These are phyloP conservation scores for Polyplosphaeria fusca DNA, from an alignment of 495 filamentous ascomycete species.

Conservation along the genomic window DNA sequence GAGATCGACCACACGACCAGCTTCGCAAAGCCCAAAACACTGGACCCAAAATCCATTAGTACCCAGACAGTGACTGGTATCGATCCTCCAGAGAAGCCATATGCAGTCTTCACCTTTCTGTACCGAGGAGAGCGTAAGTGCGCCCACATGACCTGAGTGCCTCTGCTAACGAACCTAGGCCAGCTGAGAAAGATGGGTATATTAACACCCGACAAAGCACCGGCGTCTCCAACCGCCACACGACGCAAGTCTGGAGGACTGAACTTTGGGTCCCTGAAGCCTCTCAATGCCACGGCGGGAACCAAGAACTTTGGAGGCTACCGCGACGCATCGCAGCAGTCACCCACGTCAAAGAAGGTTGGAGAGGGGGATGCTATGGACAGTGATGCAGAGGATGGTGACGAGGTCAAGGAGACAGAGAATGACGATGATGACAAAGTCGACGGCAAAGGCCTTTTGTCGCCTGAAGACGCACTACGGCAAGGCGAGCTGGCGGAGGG, in stretches of 20 bases:
- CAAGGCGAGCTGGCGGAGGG: constrained; percentile 87
- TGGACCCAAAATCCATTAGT: constrained; percentile 95
- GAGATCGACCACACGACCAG: constrained; percentile 97
- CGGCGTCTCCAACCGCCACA: constrained; percentile 51
- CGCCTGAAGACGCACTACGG: constrained; percentile 75
- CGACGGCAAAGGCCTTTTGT: constrained; percentile 53
- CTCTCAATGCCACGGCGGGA: constrained; percentile 68
- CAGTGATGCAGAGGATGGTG: constrained; percentile 57
- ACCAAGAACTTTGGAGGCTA: constrained; percentile 89
- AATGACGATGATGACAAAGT: constrained; percentile 69
- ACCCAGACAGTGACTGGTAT: constrained; percentile 99
- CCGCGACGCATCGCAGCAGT: constrained; percentile 62
- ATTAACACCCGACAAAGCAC: constrained; percentile 57
- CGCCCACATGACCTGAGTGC: constrained; percentile 22
- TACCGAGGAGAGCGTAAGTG: constrained; percentile 91
- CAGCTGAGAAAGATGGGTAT: constrained; percentile 96
- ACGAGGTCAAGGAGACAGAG: constrained; percentile 51
- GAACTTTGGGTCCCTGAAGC: constrained; percentile 80
- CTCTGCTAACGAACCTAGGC: constrained; percentile 49
- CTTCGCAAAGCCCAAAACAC: constrained; percentile 94
- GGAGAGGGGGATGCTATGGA: constrained; percentile 73
- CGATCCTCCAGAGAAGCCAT: constrained; percentile 89
- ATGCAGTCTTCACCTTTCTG: constrained; percentile 96
- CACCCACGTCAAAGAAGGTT: constrained; percentile 52
- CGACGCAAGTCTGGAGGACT: constrained; percentile 76